Conservation (phyloP, 2,329 filamentous ascomycete genomes). For the Fusarium stilboides region DNA sequence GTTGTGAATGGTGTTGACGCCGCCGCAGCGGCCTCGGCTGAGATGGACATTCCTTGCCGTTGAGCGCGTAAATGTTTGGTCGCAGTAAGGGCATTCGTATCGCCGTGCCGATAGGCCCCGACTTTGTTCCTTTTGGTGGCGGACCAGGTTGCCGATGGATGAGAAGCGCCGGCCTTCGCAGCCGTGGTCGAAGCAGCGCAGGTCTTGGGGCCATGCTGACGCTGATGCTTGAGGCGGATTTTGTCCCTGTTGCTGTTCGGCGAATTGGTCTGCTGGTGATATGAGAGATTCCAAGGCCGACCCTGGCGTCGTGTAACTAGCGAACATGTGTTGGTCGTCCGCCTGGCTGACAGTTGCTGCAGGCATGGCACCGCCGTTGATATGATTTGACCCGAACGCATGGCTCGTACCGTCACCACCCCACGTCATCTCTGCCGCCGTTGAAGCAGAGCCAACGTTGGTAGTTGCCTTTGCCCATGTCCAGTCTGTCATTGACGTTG, state of each 20-base stretch:
- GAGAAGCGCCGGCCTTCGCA: slow-evolving; percentile 17
- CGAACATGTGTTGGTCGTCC: slow-evolving; percentile 10
- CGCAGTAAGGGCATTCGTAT: slow-evolving; percentile 13
- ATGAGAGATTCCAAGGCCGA: slow-evolving; percentile 6
- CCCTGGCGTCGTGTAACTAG: slow-evolving; percentile 12
- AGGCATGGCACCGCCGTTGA: slow-evolving; percentile 12
- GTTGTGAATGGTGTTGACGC: slow-evolving; percentile 9
- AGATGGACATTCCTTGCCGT: slow-evolving; percentile 18
- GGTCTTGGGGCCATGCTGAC: slow-evolving; percentile 14
- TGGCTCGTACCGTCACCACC: slow-evolving; percentile 11
- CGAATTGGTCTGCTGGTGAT: slow-evolving; percentile 14
- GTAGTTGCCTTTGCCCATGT: slow-evolving; percentile 2
- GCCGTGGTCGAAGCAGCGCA: slow-evolving; percentile 15
- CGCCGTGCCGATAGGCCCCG: slow-evolving; percentile 13
- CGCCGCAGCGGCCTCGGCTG: slow-evolving; percentile 14
- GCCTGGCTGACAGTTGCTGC: slow-evolving; percentile 7
- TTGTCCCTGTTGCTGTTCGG: slow-evolving; percentile 11
- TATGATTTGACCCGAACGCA: slow-evolving; percentile 13
- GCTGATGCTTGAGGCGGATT: slow-evolving; percentile 12
- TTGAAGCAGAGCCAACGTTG: slow-evolving; percentile 1
- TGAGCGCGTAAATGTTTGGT: slow-evolving; percentile 15
- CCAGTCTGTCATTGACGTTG: slow-evolving; percentile 13
- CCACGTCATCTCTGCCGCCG: slow-evolving; percentile 7
- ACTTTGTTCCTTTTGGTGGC: slow-evolving; percentile 16
- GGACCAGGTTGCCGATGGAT: slow-evolving; percentile 16